phyloP scores from a whole-genome alignment of 2,329 filamentous ascomycete species.

The Phaeosphaeriaceae sp. region DNA sequence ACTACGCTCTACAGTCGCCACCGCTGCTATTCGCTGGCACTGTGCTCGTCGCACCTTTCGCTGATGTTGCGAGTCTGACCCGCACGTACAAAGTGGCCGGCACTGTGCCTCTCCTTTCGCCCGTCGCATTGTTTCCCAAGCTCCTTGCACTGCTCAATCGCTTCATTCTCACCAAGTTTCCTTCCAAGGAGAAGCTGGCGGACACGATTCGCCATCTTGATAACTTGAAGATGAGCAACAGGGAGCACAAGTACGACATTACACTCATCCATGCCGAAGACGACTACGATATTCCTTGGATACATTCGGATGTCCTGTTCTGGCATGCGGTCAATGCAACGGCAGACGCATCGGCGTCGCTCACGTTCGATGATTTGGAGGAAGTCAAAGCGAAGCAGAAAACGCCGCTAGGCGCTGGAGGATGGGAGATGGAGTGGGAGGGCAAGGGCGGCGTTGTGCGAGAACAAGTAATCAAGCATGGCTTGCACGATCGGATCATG shows the following conservation, averaged over 20 bases:
- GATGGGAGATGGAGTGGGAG: conserved; percentile 58
- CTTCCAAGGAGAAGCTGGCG: conserved; percentile 58
- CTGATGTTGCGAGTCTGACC: conserved; percentile 61
- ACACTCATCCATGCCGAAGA: conserved; percentile 61
- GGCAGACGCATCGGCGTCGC: conserved; percentile 24
- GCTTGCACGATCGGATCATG: conserved; percentile 66
- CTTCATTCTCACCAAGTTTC: conserved; percentile 61
- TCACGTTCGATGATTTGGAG: conserved; percentile 57
- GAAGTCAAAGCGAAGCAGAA: conserved; percentile 50
- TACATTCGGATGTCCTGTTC: conserved; percentile 59
- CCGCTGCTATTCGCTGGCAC: conserved; percentile 61
- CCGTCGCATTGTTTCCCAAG: conserved; percentile 57
- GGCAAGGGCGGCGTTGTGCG: conserved; percentile 58
- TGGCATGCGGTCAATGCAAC: conserved; percentile 64
- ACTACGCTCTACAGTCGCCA: conserved; percentile 51
- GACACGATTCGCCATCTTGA: conserved; percentile 49
- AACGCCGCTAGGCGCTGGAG: conserved; percentile 56
- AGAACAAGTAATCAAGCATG: conserved; percentile 63
- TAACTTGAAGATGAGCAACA: conserved; percentile 28
- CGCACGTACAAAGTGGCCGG: conserved; percentile 66
- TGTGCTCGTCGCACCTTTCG: conserved; percentile 65
- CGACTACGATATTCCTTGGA: conserved; percentile 60
- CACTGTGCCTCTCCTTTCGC: conserved; percentile 61
- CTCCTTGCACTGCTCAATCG: conserved; percentile 51
- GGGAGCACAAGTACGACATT: conserved; percentile 53